These are phyloP conservation scores for Pyrenopolyporus hunteri DNA, from an alignment of 495 filamentous ascomycete genomes.

Conservation along the genomic window DNA sequence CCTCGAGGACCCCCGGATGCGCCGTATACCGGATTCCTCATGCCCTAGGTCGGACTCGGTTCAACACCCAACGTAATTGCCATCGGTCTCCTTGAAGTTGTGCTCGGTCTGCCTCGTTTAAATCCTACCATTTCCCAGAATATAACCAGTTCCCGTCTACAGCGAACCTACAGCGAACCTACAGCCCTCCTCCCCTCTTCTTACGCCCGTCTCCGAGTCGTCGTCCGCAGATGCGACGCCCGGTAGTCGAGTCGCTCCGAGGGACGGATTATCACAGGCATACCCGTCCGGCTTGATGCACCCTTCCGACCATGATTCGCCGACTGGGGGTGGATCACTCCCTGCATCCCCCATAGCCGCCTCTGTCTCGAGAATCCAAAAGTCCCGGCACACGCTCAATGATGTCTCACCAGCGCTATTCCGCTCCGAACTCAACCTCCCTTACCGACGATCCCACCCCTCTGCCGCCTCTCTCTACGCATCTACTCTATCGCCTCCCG, in stretches of 20 bases:
- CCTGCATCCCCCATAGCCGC: constrained; percentile 51
- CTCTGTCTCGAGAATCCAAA: constrained; percentile 45
- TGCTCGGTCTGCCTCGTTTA: no score
- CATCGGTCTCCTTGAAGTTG: no score
- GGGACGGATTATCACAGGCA: constrained; percentile 13
- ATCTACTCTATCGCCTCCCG: constrained; percentile 59
- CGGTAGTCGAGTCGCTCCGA: constrained; percentile 15
- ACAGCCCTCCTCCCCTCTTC: no score
- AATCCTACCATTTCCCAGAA: no score
- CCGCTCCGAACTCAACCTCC: constrained; percentile 54
- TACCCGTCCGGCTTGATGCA: constrained; percentile 48
- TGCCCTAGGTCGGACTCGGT: no score
- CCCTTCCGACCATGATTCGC: constrained; percentile 50
- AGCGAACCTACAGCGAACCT: no score
- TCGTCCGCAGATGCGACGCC: constrained; percentile 29
- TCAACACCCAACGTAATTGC: no score
- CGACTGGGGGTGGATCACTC: constrained; percentile 44
- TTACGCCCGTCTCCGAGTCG: background rate
- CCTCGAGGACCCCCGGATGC: background rate
- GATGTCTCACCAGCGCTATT: constrained; percentile 43
- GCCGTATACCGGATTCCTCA: background rate
- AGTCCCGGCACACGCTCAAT: constrained; percentile 46
- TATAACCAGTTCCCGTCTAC: no score
- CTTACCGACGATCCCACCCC: constrained; percentile 58
- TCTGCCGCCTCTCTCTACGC: constrained; percentile 66